A percentile compares a stretch with the other conserved stretches of the same genome.
Conservation (phyloP, 2,329 filamentous ascomycete species). For the Aspergillus luchuensis region DNA sequence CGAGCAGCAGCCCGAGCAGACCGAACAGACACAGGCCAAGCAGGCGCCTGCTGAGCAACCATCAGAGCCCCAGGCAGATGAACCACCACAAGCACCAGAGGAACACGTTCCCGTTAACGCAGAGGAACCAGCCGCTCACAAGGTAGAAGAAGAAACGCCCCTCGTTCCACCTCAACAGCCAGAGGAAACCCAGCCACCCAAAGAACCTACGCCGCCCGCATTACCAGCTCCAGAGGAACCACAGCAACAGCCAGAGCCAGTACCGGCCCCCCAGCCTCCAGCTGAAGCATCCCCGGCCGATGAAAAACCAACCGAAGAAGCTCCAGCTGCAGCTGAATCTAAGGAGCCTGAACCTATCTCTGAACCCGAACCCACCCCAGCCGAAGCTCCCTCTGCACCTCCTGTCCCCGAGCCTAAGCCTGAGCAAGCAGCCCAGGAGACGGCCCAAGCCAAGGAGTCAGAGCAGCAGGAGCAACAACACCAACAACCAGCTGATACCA, state of each 20-base stretch:
- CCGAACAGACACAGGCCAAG: neutral
- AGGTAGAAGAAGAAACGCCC: neutral
- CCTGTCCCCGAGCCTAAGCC: neutral
- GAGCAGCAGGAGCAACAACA: neutral
- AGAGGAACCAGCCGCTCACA: neutral
- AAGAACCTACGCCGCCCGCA: neutral
- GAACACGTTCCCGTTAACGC: neutral
- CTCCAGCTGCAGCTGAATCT: too few species aligned
- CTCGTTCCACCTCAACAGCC: neutral
- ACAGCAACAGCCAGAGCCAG: neutral
- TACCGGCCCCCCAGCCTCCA: neutral
- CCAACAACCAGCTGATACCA: neutral
- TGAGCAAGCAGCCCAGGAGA: neutral
- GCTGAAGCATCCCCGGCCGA: neutral
- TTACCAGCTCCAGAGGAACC: neutral
- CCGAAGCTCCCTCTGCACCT: neutral
- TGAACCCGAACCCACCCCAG: neutral
- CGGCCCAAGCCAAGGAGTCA: neutral
- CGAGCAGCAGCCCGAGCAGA: neutral
- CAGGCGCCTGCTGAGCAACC: constrained; percentile 3
- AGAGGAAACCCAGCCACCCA: neutral
- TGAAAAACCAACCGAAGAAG: neutral
- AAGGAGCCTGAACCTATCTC: neutral
- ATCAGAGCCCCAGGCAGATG: constrained; percentile 6
- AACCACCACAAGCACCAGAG: neutral